phyloP scores from a whole-genome alignment of 805 yeast genomes.

The Yamadazyma endophytica region DNA sequence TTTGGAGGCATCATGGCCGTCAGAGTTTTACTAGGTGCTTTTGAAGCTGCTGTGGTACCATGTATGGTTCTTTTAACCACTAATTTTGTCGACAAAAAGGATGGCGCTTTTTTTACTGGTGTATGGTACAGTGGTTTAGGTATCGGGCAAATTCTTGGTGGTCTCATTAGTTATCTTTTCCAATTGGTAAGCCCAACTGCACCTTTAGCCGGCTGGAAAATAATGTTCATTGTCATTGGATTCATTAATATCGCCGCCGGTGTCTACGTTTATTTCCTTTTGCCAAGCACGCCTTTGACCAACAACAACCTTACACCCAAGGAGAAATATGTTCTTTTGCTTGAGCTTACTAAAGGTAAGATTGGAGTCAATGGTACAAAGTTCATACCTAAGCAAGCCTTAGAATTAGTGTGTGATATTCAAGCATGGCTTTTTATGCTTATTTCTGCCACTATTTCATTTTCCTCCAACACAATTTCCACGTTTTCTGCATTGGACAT shows the following conservation, averaged over 20 bases:
- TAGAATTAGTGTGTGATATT: slow-evolving; percentile 14
- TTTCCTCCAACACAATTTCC: slow-evolving; percentile 18
- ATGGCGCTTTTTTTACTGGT: slow-evolving; percentile 19
- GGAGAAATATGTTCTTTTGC: slow-evolving; percentile 15
- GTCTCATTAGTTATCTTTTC: slow-evolving; percentile 14
- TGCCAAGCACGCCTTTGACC: slow-evolving; percentile 16
- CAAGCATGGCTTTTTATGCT: slow-evolving; percentile 16
- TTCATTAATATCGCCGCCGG: slow-evolving; percentile 14
- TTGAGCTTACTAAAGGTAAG: slow-evolving; percentile 13
- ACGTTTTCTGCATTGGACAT: slow-evolving; percentile 16
- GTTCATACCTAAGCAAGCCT: slow-evolving; percentile 12
- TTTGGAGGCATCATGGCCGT: slow-evolving; percentile 17
- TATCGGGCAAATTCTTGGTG: slow-evolving; percentile 18
- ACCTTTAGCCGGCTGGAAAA: slow-evolving; percentile 15
- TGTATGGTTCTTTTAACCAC: slow-evolving; percentile 19
- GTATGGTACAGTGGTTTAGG: slow-evolving; percentile 21
- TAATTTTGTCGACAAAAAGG: slow-evolving; percentile 18
- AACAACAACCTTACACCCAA: slow-evolving; percentile 14
- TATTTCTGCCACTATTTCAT: slow-evolving; percentile 16
- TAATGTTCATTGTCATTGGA: slow-evolving; percentile 18
- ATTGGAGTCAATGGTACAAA: slow-evolving; percentile 14
- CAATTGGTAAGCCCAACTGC: slow-evolving; percentile 13
- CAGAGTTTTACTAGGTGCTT: slow-evolving; percentile 15
- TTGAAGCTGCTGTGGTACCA: slow-evolving; percentile 21
- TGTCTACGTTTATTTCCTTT: slow-evolving; percentile 11